Conservation (phyloP, 169 alveolate species). For the Eimeria sp. region DNA sequence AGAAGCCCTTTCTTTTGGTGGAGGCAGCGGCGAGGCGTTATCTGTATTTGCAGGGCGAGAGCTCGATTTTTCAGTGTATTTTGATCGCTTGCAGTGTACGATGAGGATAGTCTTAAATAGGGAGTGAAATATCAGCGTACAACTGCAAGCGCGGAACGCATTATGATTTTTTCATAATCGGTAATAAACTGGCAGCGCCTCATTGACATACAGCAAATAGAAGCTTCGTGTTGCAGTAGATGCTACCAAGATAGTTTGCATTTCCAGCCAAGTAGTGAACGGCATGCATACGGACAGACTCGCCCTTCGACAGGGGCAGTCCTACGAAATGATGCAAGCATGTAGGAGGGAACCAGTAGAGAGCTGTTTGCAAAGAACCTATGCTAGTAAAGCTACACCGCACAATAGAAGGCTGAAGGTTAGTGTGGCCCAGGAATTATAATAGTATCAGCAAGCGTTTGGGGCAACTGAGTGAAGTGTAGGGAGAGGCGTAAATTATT, state of each 20-base stretch:
- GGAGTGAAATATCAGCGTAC: background rate
- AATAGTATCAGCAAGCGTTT: background rate
- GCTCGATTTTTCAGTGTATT: background rate
- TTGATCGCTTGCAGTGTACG: background rate
- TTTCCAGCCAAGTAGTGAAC: background rate
- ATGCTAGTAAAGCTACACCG: background rate
- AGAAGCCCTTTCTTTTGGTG: background rate
- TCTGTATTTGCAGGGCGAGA: background rate
- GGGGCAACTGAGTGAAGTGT: background rate
- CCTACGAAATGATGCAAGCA: background rate
- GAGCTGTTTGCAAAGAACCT: background rate
- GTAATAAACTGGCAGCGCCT: background rate
- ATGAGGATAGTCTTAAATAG: background rate
- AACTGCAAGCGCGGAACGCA: background rate
- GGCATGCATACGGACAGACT: background rate
- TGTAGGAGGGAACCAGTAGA: background rate
- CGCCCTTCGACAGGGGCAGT: background rate
- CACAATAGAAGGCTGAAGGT: background rate
- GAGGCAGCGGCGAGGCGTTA: background rate
- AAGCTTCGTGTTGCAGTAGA: background rate
- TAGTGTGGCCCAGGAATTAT: no score
- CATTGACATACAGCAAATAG: background rate
- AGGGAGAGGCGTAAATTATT: no score
- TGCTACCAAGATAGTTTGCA: background rate
- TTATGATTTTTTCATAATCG: background rate